Evolutionary conservation across 192 early-diverging fungal species (phyloP), one percentile per base, ranked within the genome.

Genomic region (Coemansia umbellata): DNA sequence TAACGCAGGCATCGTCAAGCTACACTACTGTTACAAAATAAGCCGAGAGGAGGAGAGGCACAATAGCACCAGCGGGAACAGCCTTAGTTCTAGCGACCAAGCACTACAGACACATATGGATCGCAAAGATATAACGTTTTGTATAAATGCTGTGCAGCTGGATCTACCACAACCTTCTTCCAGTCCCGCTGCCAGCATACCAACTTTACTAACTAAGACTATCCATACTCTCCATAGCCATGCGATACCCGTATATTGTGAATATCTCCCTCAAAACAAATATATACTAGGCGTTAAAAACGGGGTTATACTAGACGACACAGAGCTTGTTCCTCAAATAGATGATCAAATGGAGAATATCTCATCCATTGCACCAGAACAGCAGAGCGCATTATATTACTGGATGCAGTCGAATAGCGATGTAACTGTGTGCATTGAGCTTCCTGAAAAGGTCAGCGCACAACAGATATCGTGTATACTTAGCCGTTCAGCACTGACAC

Each of bases 331-430:
- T 11, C 31, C 22, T 11, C 48, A 57, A 4, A 45, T 28, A 7
- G 43, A 15, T 15, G 24, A 45, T 22, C 43, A 28, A 11, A 4
- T n/a, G 7, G 23, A 11, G 8, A n/a, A 6, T 19, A 14, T 17
- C 17, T 22, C 7, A 13, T 27, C n/a, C 10, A 26, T 26, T 6
- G 43, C 14, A 15, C 43, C 24, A 28, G 17, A 0, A 28, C 43
- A 8, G 31, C 22, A 52, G 18, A 21, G 53, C 26, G 58, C 59
- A 1, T 74, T 65, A 4, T 90, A 90, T 61, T 75, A 80, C 50
- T 90, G 88, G 88, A 83, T 65, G 3, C 88, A 90, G 33, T 81
- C 83, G 4, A 51, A 70, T 6, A 66, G 67, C 8, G 88, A 90
- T 31, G 69, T 90, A 39, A 85, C 84, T 0, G 54, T 90, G 22